Evolutionary conservation across 2,329 filamentous ascomycete genomes (phyloP).

Genomic region (Aspergillus caelatus): DNA sequence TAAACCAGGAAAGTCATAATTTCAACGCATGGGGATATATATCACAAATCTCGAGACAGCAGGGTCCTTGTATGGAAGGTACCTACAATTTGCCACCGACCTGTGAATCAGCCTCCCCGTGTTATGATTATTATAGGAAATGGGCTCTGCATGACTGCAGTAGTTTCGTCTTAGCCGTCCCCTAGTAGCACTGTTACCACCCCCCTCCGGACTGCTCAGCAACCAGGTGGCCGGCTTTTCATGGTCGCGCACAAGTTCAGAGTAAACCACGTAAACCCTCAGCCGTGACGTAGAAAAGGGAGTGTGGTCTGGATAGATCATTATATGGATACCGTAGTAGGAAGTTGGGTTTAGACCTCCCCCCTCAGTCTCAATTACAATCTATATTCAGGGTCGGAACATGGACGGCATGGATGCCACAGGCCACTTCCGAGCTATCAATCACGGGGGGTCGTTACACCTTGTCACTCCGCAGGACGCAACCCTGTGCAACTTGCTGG

Average conservation of each 20-base stretch:
- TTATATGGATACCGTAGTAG: not conserved
- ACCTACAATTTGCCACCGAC: not conserved
- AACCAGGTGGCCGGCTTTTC: not conserved
- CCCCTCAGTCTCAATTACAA: not conserved
- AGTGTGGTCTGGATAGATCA: not conserved
- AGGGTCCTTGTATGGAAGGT: not conserved
- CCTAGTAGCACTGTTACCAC: not conserved
- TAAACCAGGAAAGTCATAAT: not conserved
- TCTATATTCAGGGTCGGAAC: not conserved
- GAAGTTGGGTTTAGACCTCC: not conserved
- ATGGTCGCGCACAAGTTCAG: not conserved
- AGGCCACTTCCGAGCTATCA: not conserved
- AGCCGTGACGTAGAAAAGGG: not conserved
- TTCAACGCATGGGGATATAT: not conserved
- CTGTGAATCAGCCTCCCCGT: not conserved
- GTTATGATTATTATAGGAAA: not conserved
- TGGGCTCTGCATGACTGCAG: slow-evolving; percentile 1
- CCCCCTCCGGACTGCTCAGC: not conserved
- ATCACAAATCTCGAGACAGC: not conserved
- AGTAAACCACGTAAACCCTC: not conserved
- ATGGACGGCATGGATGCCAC: not conserved
- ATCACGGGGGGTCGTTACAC: not conserved
- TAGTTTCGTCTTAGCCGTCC: not conserved
- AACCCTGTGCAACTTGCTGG: not conserved
- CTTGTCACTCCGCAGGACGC: not conserved